phyloP scores from a whole-genome alignment of 768 basidiomycete genomes.

The Mrakia frigida region DNA sequence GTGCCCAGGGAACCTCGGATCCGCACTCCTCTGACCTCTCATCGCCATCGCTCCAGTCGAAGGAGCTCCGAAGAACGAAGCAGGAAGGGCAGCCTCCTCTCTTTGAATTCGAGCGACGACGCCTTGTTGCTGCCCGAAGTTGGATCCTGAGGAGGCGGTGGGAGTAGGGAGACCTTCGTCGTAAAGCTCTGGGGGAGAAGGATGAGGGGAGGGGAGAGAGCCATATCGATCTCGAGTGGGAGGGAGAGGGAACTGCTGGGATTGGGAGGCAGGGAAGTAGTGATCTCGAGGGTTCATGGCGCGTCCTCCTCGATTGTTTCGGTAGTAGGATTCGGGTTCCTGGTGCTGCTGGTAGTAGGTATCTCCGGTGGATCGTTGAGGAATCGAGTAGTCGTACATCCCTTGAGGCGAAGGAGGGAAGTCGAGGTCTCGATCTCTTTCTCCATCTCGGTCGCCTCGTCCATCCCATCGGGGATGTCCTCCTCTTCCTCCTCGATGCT shows the following conservation, averaged over 20 bases:
- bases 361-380: not conserved
- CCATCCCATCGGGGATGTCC: not conserved
- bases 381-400: conserved; percentile 7
- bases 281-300: not conserved
- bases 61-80: not conserved
- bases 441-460: too few species aligned
- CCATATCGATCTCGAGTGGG: not conserved
- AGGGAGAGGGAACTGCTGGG: not conserved
- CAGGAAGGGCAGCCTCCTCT: not conserved
- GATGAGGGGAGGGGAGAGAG: not conserved
- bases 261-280: not conserved
- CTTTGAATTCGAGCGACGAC: not conserved
- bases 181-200: too few species aligned
- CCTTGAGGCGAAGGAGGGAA: too few species aligned
- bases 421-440: too few species aligned
- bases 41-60: not conserved
- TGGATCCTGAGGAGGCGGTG: not conserved
- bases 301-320: not conserved
- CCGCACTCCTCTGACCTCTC: not conserved
- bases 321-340: not conserved
- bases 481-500: not conserved
- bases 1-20: not conserved
- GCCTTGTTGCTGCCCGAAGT: not conserved
- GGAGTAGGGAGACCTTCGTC: not conserved
- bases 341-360: not conserved